Percentiles rank a stretch among this genome's conserved stretches.
These are phyloP conservation scores for Prunella vulgaris DNA, from an alignment of 257 asterid species.

Conservation along the genomic window DNA sequence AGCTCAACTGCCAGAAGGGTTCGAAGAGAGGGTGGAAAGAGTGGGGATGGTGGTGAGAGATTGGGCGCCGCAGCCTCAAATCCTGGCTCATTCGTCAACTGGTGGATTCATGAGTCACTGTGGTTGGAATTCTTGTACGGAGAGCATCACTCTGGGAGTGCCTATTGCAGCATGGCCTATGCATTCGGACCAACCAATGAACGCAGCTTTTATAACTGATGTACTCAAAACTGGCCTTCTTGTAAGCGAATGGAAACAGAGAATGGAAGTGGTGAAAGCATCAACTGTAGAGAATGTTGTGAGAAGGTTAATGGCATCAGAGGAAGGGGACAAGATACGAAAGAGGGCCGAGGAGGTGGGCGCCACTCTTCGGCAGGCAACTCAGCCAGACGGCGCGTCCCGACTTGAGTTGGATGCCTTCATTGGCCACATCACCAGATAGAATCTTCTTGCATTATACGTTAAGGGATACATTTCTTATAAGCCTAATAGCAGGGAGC, in stretches of 20 bases:
- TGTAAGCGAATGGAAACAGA: slow-evolving; percentile 27
- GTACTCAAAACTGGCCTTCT: neutral
- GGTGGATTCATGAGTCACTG: slow-evolving; percentile 41
- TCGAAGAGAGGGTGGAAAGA: slow-evolving; percentile 16
- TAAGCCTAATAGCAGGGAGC: too few relatives aligned
- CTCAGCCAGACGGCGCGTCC: slow-evolving; percentile 26
- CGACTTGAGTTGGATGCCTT: slow-evolving; percentile 26
- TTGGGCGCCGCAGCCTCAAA: slow-evolving; percentile 37
- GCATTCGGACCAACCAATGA: slow-evolving; percentile 36
- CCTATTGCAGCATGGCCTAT: slow-evolving; percentile 31
- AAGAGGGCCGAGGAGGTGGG: slow-evolving; percentile 28
- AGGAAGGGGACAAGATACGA: slow-evolving; percentile 27
- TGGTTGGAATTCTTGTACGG: slow-evolving; percentile 38
- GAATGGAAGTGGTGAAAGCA: slow-evolving; percentile 20
- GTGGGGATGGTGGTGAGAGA: slow-evolving; percentile 29
- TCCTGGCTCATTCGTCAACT: slow-evolving; percentile 23
- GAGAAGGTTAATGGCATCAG: slow-evolving; percentile 22
- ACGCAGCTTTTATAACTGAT: neutral
- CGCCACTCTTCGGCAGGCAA: slow-evolving; percentile 13
- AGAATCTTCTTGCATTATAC: neutral
- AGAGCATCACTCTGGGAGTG: slow-evolving; percentile 23
- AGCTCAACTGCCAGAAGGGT: slow-evolving; percentile 14
- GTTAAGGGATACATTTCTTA: too few relatives aligned
- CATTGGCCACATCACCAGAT: slow-evolving; percentile 27
- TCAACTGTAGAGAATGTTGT: slow-evolving; percentile 11